These are phyloP conservation scores for Botryosphaeria dothidea DNA, from an alignment of 2,329 filamentous ascomycete genomes.

Conservation along the genomic window DNA sequence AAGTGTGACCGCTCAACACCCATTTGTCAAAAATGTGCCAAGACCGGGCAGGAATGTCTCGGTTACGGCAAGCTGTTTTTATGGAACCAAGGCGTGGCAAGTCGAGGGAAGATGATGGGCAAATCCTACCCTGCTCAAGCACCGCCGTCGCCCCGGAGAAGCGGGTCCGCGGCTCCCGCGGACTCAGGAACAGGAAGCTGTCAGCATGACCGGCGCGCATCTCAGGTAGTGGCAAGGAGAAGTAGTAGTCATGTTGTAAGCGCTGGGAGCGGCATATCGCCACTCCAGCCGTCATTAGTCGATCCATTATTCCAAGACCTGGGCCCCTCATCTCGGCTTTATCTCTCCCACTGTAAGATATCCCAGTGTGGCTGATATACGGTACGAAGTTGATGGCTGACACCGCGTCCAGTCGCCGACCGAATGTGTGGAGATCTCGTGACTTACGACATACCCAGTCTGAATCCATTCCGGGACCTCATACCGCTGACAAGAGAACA, in stretches of 20 bases:
- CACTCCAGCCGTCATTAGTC: neutral
- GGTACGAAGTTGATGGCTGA: neutral
- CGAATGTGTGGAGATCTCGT: conserved; percentile 58
- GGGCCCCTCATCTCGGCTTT: neutral
- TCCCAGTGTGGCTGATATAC: too few species aligned
- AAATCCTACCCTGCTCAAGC: conserved; percentile 39
- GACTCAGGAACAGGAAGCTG: neutral
- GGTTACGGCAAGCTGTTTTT: conserved; percentile 63
- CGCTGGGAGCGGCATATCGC: too few species aligned
- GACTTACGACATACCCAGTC: conserved; percentile 46
- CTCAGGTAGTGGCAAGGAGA: neutral
- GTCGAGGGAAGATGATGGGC: conserved; percentile 57
- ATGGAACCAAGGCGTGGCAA: conserved; percentile 58
- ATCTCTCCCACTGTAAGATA: conserved; percentile 9
- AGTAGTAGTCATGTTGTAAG: neutral
- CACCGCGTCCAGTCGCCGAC: conserved; percentile 14
- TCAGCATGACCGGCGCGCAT: neutral
- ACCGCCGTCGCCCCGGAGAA: neutral
- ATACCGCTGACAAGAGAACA: conserved; percentile 47
- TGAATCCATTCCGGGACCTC: conserved; percentile 52
- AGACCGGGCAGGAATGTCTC: conserved; percentile 58
- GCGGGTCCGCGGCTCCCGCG: neutral
- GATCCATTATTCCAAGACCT: conserved; percentile 11
- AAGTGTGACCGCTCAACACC: conserved; percentile 64
- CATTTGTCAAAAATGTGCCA: conserved; percentile 60